Evolutionary conservation across 306 rosid species (phyloP), one percentile per base, ranked within the genome.

Genomic region (Ceratonia siliqua): DNA sequence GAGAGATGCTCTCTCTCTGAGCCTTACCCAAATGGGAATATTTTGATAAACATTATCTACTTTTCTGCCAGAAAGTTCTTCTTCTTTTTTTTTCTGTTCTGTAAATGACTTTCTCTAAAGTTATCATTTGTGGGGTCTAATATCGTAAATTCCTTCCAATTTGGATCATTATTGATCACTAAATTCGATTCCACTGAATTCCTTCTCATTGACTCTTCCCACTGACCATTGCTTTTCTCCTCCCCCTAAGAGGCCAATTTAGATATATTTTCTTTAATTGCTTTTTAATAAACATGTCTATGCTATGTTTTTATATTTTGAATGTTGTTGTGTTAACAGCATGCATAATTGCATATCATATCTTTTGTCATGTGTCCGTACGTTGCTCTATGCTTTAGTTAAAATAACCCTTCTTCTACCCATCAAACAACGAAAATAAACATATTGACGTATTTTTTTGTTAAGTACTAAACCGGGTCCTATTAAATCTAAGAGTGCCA

Each of bases 61-160:
- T 76, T 68, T 76, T 46, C 12, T 43, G 28, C 28, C 53, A 67
- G 32, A 85, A 85, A 85, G 83, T 45, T 49, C 18, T 20, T 54
- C n/a, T 69, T 74, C 87, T 82, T 82, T 85, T 70, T 70, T 42
- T 55, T 46, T 6, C 53, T 57, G 8, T 65, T 43, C 18, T 46
- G 30, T 17, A 54, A 76, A 61, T 52, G 69, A 20, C 78, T 72
- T 71, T 64, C 18, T 67, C 74, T 67, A 6, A 54, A 76, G 77
- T 28, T 52, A 42, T 84, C 54, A 27, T 39, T 36, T 71, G 57
- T 30, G 59, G 64, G 30, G n/a, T 59, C 78, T 62, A 78, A 76
- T 76, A 36, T 76, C 45, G 57, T 17, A 62, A 41, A 24, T 42
- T 68, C 55, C 24, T 54, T 20, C 36, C 30, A 24, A 33, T 49